A percentile compares a stretch with the other conserved stretches of the same genome.
phyloP scores from a whole-genome alignment of 331 rosid species.

The Phaseolus coccineus region DNA sequence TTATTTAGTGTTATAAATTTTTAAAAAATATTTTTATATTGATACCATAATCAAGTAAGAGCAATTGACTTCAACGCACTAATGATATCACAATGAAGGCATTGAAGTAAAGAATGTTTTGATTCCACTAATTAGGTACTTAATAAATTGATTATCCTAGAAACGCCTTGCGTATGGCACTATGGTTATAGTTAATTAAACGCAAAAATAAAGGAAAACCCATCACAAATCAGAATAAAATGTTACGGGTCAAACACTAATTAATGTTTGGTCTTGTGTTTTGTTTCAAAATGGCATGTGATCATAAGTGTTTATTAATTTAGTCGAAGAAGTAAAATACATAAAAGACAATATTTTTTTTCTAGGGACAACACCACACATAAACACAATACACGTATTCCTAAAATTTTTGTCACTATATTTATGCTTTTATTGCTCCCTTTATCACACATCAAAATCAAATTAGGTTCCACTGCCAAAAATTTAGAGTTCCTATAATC shows the following conservation, averaged over 20 bases:
- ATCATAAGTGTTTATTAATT: not conserved
- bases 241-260: slow-evolving; percentile 46
- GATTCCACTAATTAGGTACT: slow-evolving; percentile 16
- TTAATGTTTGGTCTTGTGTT: slow-evolving; percentile 17
- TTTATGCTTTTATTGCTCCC: slow-evolving; percentile 5
- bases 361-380: not conserved
- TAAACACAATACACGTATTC: slow-evolving; percentile 3
- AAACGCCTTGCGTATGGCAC: slow-evolving; percentile 35
- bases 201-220: slow-evolving; percentile 31
- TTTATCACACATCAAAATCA: slow-evolving; percentile 36
- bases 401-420: slow-evolving; percentile 16
- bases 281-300: slow-evolving; percentile 31
- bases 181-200: slow-evolving; percentile 31
- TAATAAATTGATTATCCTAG: slow-evolving; percentile 5
- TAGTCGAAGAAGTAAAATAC: slow-evolving; percentile 20
- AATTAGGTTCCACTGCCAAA: slow-evolving; percentile 29
- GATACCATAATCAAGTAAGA: not conserved
- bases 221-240: not conserved
- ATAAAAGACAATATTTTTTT: slow-evolving; percentile 4
- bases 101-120: slow-evolving; percentile 30
- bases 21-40: too few species aligned
- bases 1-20: too few species aligned
- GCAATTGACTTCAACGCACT: slow-evolving; percentile 5
- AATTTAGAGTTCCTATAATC: not conserved
- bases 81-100: not conserved